Evolutionary conservation across 257 asterid species (phyloP), one percentile per base, ranked within the genome.

Genomic region (Jacaranda mimosifolia): DNA sequence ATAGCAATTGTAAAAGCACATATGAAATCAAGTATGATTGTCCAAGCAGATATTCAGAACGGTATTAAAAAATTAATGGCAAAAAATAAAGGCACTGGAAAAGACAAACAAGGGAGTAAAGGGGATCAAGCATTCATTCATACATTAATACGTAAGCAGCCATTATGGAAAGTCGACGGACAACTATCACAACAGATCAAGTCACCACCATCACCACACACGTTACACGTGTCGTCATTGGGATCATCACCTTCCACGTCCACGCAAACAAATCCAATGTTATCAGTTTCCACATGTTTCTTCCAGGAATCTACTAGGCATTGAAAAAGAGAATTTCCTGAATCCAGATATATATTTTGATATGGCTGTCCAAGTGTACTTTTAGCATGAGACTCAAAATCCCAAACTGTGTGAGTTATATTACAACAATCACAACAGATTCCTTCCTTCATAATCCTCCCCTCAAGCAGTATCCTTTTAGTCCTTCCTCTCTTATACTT

Each of bases 181-280:
- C 99, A 96, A 42, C 97, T 76, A 77, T 96, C 98, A 65, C 99
- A 93, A 79, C 99, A 96, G 73, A 90, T 89, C 91, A 96, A 85
- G 74, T 91, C 87, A 78, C 99, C 99, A 64, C 98, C 99, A 82
- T 96, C 97, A 18, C 97, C 98, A 79, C 99, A 96, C 40, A 96
- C 79, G 77, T 90, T 89, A 81, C 99, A 96, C 8, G 94, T 96
- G 86, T 93, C 99, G 62, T 96, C 99, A 79, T 90, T 86, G 59
- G 94, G 96, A 82, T 93, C 98, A 45, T 88, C 91, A 48, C 93
- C 96, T 68, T 89, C 89, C 85, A 91, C 92, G 74, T 91, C 90
- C 77, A 91, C 98, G 6, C 49, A 73, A 82, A 83, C 86, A 75
- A 87, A 96, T n/a, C 82, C 90, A 62, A 90, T 79, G 59, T 73